Percentiles rank a stretch among this genome's conserved stretches.
Conservation (phyloP, 2,329 filamentous ascomycete species). For the Byssochlamys sp. region DNA sequence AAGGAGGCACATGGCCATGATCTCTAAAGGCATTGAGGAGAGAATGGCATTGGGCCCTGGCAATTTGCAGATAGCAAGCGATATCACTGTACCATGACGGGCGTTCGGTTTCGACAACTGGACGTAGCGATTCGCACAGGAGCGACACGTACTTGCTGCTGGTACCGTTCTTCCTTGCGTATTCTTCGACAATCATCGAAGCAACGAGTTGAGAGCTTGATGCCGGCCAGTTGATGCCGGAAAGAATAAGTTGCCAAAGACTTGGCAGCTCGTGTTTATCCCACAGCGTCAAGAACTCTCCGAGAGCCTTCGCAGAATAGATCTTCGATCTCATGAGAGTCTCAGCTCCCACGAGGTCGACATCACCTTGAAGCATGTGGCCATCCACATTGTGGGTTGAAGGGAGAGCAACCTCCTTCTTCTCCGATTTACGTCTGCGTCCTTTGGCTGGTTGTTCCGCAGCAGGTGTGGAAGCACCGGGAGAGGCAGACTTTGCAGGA, state of each 20-base stretch:
- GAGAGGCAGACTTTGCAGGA: conserved; percentile 27
- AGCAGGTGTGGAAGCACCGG: conserved; percentile 35
- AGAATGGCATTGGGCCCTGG: conserved; percentile 82
- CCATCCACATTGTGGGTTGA: conserved; percentile 92
- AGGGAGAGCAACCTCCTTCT: conserved; percentile 58
- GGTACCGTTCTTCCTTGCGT: conserved; percentile 49
- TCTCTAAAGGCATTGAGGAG: conserved; percentile 86
- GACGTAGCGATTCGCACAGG: conserved; percentile 53
- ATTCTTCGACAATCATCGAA: conserved; percentile 79
- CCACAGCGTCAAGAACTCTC: conserved; percentile 68
- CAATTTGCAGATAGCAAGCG: conserved; percentile 78
- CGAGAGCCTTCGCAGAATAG: conserved; percentile 77
- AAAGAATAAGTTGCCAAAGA: conserved; percentile 57
- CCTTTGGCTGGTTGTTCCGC: conserved; percentile 60
- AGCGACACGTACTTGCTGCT: conserved; percentile 22
- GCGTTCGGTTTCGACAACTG: conserved; percentile 70
- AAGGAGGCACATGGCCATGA: conserved; percentile 67
- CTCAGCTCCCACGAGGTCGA: conserved; percentile 86
- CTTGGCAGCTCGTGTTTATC: conserved; percentile 45
- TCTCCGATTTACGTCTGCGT: conserved; percentile 74
- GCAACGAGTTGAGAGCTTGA: conserved; percentile 80
- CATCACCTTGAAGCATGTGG: conserved; percentile 93
- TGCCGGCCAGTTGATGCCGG: conserved; percentile 60
- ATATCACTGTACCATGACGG: conserved; percentile 80
- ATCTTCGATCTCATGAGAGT: conserved; percentile 80